Base-by-base conservation (phyloP, 1,284 basidiomycete species). In the Ustilago vetiveriae region DNA sequence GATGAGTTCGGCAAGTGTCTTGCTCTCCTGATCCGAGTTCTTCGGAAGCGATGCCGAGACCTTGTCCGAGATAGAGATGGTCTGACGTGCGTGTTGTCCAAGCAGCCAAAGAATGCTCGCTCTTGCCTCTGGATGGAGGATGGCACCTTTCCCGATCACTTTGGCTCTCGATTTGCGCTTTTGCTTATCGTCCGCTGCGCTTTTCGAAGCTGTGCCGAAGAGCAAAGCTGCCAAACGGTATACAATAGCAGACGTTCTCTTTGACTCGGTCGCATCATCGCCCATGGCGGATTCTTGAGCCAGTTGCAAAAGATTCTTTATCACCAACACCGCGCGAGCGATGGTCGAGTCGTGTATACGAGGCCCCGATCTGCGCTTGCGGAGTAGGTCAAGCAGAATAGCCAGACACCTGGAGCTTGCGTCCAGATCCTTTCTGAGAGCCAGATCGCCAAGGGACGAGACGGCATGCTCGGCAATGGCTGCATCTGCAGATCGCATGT, bases 51-150 rank as follows among this genome's bases (percentile, higher is more conserved):
- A 16, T 22, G 23, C 19, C 2, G 29, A 16, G n/a, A 11, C 44
- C 19, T 27, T 37, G 26, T 36, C 38, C 23, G 46, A 51, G 23
- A 53, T 41, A 2, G 54, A 37, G 40, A 64, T 45, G 21, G 30
- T 19, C 29, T 58, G 55, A 36, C 58, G 57, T 13, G 70, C 71
- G 37, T 80, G 67, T 36, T 80, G 77, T 6, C 80, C 80, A 16
- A 82, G 47, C 23, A 81, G 53, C 79, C 79, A 82, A 37, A 75
- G 70, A 27, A 79, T 69, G 44, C 44, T 62, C 4, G 72, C 73
- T 39, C 76, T n/a, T 14, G 72, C 75, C 21, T 52, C 53, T 0
- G 63, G 59, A 35, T 72, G 56, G 1, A 59, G 43, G 22, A 79
- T 65, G 3, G 74, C 58, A 4, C 71, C 63, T 30, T 72, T 74